Conservation (phyloP, 345 rosid genomes). For the Streptanthus diversifolius region DNA sequence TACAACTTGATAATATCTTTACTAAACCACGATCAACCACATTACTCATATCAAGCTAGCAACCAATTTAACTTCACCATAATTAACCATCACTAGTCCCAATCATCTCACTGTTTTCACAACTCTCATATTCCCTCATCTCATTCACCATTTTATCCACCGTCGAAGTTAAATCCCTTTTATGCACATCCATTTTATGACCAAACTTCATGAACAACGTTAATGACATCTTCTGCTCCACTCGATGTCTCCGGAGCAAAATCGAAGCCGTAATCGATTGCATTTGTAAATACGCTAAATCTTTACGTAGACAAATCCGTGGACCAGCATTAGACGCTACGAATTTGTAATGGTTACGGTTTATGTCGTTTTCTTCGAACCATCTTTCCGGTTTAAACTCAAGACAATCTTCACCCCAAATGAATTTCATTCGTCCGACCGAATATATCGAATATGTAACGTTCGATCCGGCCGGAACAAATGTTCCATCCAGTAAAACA, state of each 20-base stretch:
- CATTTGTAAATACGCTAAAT: constrained; percentile 70
- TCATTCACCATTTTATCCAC: constrained; percentile 27
- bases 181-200: constrained; percentile 45
- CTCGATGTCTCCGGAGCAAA: constrained; percentile 60
- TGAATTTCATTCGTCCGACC: constrained; percentile 55
- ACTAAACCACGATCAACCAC: background rate
- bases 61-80: background rate
- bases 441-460: constrained; percentile 70
- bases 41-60: background rate
- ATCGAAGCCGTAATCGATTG: constrained; percentile 67
- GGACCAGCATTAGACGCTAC: constrained; percentile 81
- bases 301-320: constrained; percentile 63
- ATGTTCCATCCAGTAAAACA: constrained; percentile 57
- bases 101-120: background rate
- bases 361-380: constrained; percentile 38
- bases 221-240: constrained; percentile 79
- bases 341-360: constrained; percentile 47
- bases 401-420: constrained; percentile 68
- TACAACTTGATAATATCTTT: background rate
- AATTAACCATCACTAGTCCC: constrained; percentile 6
- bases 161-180: constrained; percentile 41
- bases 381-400: constrained; percentile 69
- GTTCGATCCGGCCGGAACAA: constrained; percentile 61
- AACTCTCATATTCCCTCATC: background rate
- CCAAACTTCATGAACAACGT: constrained; percentile 79